A percentile compares a stretch with the other conserved stretches of the same genome.
These are phyloP conservation scores for Pholiota conissans DNA, from an alignment of 768 basidiomycete species.

Conservation along the genomic window DNA sequence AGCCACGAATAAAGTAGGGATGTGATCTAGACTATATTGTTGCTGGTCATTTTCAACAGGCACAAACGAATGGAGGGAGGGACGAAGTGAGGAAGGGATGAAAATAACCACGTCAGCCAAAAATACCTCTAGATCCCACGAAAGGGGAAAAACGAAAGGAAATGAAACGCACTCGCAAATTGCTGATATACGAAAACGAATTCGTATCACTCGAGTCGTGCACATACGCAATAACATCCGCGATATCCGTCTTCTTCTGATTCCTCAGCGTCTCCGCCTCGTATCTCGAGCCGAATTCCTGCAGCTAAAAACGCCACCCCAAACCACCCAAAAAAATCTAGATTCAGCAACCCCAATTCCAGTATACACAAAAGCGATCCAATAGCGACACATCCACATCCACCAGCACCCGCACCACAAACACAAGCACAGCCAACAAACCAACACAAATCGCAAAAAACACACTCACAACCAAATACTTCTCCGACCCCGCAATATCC, in stretches of 20 bases:
- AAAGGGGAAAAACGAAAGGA: neutral
- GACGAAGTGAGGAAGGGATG: too few relatives aligned
- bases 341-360: too few relatives aligned
- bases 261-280: conserved; percentile 89
- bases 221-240: conserved; percentile 94
- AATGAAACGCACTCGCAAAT: conserved; percentile 65
- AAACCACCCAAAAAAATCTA: neutral
- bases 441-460: too few relatives aligned
- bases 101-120: too few relatives aligned
- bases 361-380: too few relatives aligned
- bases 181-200: conserved; percentile 97
- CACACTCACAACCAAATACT: conserved; percentile 87
- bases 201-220: conserved; percentile 99
- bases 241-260: conserved; percentile 87
- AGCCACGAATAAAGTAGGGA: conserved; percentile 96
- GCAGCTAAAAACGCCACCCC: conserved; percentile 56
- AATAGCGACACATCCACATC: too few relatives aligned
- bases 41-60: too few relatives aligned
- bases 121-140: too few relatives aligned
- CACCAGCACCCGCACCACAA: too few relatives aligned
- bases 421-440: too few relatives aligned
- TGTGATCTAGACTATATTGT: conserved; percentile 94
- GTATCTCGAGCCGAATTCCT: conserved; percentile 96
- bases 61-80: too few relatives aligned
- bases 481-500: conserved; percentile 92